Percentiles rank a stretch among this genome's conserved stretches.
Evolutionary conservation across 257 asterid genomes (phyloP).

Genomic region (Nicotiana obtusifolia): DNA sequence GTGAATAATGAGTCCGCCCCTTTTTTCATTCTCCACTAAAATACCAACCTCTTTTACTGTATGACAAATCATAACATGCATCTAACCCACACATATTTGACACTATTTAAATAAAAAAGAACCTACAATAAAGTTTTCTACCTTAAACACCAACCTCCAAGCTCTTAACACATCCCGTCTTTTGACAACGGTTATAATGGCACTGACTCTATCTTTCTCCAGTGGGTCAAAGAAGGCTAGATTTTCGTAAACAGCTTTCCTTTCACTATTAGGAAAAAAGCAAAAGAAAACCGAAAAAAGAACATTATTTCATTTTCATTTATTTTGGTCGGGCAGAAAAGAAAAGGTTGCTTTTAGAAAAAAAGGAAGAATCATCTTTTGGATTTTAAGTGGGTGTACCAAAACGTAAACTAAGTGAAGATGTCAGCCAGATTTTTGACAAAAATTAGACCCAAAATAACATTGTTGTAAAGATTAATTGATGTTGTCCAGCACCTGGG

Average conservation of each 20-base stretch:
- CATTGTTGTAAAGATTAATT: slow-evolving; percentile 21
- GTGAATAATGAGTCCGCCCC: not conserved
- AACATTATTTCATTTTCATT: not conserved
- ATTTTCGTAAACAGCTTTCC: not conserved
- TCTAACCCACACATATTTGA: too few species aligned
- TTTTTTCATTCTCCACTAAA: not conserved
- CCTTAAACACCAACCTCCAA: too few species aligned
- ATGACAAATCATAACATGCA: too few species aligned
- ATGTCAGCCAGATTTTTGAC: slow-evolving; percentile 37
- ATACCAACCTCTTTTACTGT: not conserved
- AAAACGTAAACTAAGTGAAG: slow-evolving; percentile 25
- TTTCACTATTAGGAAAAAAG: not conserved
- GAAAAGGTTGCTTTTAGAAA: not conserved
- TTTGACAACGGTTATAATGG: too few species aligned
- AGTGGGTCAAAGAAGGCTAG: not conserved
- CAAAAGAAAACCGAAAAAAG: not conserved
- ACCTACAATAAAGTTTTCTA: too few species aligned
- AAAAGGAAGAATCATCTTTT: not conserved
- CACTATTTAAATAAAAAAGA: too few species aligned
- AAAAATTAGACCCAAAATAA: slow-evolving; percentile 19
- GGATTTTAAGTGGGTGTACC: slow-evolving; percentile 19
- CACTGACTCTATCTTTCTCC: too few species aligned
- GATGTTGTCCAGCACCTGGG: slow-evolving; percentile 32
- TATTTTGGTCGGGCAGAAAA: not conserved
- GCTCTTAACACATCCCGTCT: too few species aligned